A percentile compares a stretch with the other conserved stretches of the same genome.
Conservation (phyloP, 2,329 filamentous ascomycete species). For the Fusarium staphyleae region DNA sequence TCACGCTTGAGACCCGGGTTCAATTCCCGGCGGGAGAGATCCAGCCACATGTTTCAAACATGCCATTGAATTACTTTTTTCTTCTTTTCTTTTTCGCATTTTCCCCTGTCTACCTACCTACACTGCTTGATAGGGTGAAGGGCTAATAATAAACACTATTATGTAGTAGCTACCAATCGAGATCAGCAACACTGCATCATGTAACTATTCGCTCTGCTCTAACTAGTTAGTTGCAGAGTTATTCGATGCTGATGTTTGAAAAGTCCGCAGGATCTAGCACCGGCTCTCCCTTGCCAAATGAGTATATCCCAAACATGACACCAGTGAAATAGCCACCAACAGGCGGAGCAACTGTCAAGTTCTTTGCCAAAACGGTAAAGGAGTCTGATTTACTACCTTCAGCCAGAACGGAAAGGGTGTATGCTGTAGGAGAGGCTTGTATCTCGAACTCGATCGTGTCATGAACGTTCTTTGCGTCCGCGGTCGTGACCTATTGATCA, state of each 20-base stretch:
- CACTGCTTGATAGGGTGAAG: too few relatives aligned
- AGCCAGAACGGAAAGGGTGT: constrained; percentile 4
- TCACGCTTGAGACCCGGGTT: constrained; percentile 36
- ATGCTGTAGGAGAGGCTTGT: constrained; percentile 1
- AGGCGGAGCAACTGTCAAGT: constrained; percentile 23
- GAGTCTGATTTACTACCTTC: background rate
- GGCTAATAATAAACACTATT: too few relatives aligned
- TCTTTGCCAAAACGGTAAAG: background rate
- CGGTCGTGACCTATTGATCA: background rate
- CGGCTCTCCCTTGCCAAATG: constrained; percentile 27
- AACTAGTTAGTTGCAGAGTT: background rate
- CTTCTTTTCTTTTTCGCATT: background rate
- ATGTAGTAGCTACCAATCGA: too few relatives aligned
- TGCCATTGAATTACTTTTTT: constrained; percentile 22
- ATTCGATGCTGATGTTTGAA: constrained; percentile 1
- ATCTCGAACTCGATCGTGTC: background rate
- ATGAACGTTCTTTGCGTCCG: background rate
- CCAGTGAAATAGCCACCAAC: constrained; percentile 36
- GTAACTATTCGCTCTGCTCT: too few relatives aligned
- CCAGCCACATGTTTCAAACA: constrained; percentile 32
- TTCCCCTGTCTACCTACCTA: too few relatives aligned
- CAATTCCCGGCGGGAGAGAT: constrained; percentile 40
- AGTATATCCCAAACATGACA: constrained; percentile 37
- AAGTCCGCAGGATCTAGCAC: constrained; percentile 35
- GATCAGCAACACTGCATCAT: too few relatives aligned